Evolutionary conservation across 495 filamentous ascomycete species (phyloP).

Genomic region (Polyplosphaeria fusca): DNA sequence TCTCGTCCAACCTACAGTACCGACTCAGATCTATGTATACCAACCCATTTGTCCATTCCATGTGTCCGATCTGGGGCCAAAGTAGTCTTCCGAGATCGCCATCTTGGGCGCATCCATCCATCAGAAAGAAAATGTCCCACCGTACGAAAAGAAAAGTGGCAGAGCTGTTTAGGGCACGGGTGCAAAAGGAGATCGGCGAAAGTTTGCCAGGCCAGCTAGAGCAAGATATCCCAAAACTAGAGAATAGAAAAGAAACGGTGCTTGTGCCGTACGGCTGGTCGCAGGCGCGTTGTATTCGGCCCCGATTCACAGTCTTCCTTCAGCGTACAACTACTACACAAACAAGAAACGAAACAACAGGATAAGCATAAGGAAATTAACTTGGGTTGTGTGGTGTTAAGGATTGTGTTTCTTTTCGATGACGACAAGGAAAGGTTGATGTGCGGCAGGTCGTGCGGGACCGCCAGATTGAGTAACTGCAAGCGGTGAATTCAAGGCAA

Average conservation of each 20-base stretch:
- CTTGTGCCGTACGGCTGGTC: background rate
- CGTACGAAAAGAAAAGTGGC: background rate
- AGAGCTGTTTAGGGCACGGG: too few relatives aligned
- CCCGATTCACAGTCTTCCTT: background rate
- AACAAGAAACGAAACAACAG: slow-evolving; percentile 1
- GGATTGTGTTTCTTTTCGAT: slow-evolving; percentile 13
- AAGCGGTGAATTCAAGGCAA: slow-evolving; percentile 2
- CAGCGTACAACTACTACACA: slow-evolving; percentile 18
- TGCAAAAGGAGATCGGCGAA: too few relatives aligned
- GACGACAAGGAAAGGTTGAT: slow-evolving; percentile 5
- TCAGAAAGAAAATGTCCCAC: background rate
- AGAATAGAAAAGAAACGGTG: background rate
- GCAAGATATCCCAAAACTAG: too few relatives aligned
- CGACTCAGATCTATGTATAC: too few relatives aligned
- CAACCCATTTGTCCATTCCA: too few relatives aligned
- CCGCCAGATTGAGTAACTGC: background rate
- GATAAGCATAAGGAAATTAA: background rate
- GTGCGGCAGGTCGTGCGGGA: background rate
- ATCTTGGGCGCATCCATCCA: too few relatives aligned
- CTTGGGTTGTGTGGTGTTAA: background rate
- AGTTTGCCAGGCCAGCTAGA: too few relatives aligned
- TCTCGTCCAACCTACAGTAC: too few relatives aligned
- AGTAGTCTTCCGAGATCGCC: too few relatives aligned
- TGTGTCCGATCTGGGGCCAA: too few relatives aligned
- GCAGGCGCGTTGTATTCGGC: background rate